A percentile compares a stretch with the other conserved stretches of the same genome.
These are phyloP conservation scores for Fusarium keratoplasticum DNA, from an alignment of 2,329 filamentous ascomycete species.

Conservation along the genomic window DNA sequence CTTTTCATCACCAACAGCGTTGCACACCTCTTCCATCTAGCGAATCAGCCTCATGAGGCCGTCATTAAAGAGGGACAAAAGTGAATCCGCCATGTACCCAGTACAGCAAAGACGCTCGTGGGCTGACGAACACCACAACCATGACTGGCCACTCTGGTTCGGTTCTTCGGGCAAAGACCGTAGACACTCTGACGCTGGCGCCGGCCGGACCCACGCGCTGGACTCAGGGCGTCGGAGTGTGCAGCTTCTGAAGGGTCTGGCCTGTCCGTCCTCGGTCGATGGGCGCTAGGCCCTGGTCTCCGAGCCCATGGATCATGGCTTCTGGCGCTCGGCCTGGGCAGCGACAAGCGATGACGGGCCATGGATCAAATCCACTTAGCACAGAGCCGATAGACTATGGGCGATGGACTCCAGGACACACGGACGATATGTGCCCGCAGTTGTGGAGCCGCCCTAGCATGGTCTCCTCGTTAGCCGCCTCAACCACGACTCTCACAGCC, in stretches of 20 bases:
- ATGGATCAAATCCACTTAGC: constrained; percentile 5
- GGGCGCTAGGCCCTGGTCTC: constrained; percentile 36
- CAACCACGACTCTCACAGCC: constrained; percentile 22
- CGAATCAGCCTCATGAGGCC: neutral
- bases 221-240: constrained; percentile 22
- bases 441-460: constrained; percentile 13
- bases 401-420: constrained; percentile 3
- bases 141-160: constrained; percentile 38
- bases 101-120: constrained; percentile 23
- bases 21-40: neutral
- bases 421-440: constrained; percentile 12
- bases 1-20: neutral
- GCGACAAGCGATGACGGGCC: constrained; percentile 1
- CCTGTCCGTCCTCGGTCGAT: constrained; percentile 22
- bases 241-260: constrained; percentile 25
- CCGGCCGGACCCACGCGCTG: constrained; percentile 29
- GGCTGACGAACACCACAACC: constrained; percentile 40
- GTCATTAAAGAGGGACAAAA: neutral
- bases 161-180: constrained; percentile 38
- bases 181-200: constrained; percentile 22
- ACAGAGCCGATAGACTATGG: constrained; percentile 16
- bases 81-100: neutral
- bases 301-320: constrained; percentile 30
- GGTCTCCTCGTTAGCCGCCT: constrained; percentile 27
- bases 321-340: constrained; percentile 1